phyloP scores from a whole-genome alignment of 805 yeast species.

The Suhomyces xylopsoci region DNA sequence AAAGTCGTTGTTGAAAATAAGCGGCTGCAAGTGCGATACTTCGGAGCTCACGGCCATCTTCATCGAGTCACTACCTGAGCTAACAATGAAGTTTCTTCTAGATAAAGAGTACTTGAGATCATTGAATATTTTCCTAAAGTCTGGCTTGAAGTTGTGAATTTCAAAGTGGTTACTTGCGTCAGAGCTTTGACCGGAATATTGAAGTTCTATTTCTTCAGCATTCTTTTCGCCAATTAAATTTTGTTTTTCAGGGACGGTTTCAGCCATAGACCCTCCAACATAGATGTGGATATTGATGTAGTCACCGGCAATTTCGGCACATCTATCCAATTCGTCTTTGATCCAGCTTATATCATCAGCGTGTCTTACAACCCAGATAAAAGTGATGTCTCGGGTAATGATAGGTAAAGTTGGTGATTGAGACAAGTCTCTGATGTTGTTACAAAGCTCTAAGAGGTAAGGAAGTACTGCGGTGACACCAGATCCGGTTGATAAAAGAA shows the following conservation, averaged over 20 bases:
- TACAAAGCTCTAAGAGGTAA: slow-evolving; percentile 29
- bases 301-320: slow-evolving; percentile 24
- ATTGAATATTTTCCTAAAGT: slow-evolving; percentile 14
- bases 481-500: slow-evolving; percentile 46
- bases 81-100: slow-evolving; percentile 39
- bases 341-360: slow-evolving; percentile 40
- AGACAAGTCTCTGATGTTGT: slow-evolving; percentile 8
- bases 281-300: slow-evolving; percentile 25
- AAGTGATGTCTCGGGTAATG: slow-evolving; percentile 27
- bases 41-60: slow-evolving; percentile 37
- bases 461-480: slow-evolving; percentile 53
- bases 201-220: background rate
- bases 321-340: slow-evolving; percentile 28
- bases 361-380: slow-evolving; percentile 45
- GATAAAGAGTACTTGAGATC: slow-evolving; percentile 13
- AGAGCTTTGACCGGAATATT: background rate
- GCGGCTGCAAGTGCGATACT: slow-evolving; percentile 39
- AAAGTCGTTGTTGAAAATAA: slow-evolving; percentile 26
- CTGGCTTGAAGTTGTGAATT: slow-evolving; percentile 21
- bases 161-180: slow-evolving; percentile 5
- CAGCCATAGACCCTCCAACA: slow-evolving; percentile 11
- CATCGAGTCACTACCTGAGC: slow-evolving; percentile 45
- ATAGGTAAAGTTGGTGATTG: slow-evolving; percentile 9
- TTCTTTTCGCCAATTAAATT: background rate
- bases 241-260: background rate